Base-by-base conservation (phyloP, 441 rosid genomes). In the Aleurites moluccanus region DNA sequence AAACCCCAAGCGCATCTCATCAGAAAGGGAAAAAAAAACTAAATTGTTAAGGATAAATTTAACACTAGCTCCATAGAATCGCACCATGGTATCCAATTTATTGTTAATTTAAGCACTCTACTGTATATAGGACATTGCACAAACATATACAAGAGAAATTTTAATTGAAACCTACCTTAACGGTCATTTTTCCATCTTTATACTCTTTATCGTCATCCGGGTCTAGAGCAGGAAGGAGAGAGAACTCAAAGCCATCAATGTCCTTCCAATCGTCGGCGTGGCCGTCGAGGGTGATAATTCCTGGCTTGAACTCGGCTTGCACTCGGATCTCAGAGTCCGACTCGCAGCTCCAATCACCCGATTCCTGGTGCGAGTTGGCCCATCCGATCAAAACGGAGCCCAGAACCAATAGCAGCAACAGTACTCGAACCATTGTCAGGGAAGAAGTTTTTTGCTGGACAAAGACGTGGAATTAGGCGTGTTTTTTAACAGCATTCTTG, bases 271-370 rank as follows among this genome's bases (percentile, higher is more conserved):
- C 99, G 62, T 92, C 92, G 79, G 91, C 86, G 69, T 72, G 92
- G 47, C 98, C 99, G 52, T 95, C 98, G 74, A 95, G 84, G 35
- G 97, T 91, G 85, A 95, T 65, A 64, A 87, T 64, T 70, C 96
- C 98, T 3, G 99, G 98, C 50, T 66, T 77, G 85, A 84, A 95
- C 72, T 77, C 86, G 57, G 99, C 91, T 67, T 70, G 80, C 62
- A 91, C 80, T 50, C 67, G 89, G 85, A 87, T 87, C 85, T 78
- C 91, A 7, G 88, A 72, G 33, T 81, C 86, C 50, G 93, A 75
- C 66, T 86, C 93, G 83, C 99, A 95, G 78, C 86, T 88, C 98
- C 97, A 91, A 61, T 80, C 84, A 53, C 99, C 97, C 61, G 97
- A 87, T 70, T 91, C 99, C 76, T 91, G 83, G 84, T 92, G 99